A percentile compares a stretch with the other conserved stretches of the same genome.
phyloP scores from a whole-genome alignment of 2,329 filamentous ascomycete species.

The Blastomyces emzantsi region DNA sequence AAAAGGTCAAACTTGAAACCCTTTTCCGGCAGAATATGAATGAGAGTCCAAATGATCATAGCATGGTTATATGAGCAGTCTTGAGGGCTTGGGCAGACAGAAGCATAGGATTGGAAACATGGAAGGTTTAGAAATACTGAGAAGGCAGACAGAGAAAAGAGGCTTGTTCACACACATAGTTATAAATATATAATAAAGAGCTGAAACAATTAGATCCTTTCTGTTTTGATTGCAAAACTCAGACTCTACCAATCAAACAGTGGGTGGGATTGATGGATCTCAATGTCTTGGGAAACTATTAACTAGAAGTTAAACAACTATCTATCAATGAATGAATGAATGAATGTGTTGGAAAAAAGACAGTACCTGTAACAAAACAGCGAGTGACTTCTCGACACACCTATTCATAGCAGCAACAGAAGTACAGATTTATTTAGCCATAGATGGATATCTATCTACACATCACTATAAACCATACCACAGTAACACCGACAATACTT shows the following conservation, averaged over 20 bases:
- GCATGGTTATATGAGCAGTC: not conserved
- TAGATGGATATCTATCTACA: too few relatives aligned
- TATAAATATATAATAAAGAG: not conserved
- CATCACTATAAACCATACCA: too few relatives aligned
- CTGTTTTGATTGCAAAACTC: not conserved
- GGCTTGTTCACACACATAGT: not conserved
- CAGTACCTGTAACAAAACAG: not conserved
- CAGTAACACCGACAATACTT: not conserved
- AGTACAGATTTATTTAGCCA: not conserved
- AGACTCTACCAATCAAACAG: not conserved
- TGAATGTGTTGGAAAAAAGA: not conserved
- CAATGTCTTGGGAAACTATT: too few relatives aligned
- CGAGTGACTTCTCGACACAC: not conserved
- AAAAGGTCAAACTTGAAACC: too few relatives aligned
- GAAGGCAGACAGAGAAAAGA: not conserved
- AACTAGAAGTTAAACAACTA: too few relatives aligned
- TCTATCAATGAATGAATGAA: too few relatives aligned
- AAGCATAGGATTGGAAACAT: too few relatives aligned
- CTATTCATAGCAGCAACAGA: not conserved
- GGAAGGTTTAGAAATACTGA: not conserved
- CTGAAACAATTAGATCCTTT: not conserved
- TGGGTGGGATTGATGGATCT: too few relatives aligned
- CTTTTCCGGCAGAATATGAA: too few relatives aligned
- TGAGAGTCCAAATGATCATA: not conserved
- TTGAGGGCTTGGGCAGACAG: not conserved